A percentile compares a stretch with the other conserved stretches of the same genome.
phyloP scores from a whole-genome alignment of 2,329 filamentous ascomycete species.

The Colletotrichum melonis region DNA sequence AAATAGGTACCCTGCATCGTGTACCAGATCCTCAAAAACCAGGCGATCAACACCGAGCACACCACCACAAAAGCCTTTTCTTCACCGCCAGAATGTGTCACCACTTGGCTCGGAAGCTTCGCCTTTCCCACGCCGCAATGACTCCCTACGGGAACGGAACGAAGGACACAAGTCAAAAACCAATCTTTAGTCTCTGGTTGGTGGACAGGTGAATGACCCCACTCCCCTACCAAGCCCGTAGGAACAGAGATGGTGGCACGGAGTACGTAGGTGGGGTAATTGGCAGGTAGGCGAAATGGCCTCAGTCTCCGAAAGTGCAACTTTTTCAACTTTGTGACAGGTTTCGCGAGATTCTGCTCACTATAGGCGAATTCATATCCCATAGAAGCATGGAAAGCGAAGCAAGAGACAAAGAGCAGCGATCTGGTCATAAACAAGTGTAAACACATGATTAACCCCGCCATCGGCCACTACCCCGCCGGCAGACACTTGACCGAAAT shows the following conservation, averaged over 20 bases:
- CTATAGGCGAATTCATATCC: no score
- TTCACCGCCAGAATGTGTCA: slow-evolving; percentile 35
- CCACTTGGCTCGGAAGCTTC: not conserved
- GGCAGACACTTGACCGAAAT: not conserved
- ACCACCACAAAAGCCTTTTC: not conserved
- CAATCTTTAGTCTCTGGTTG: not conserved
- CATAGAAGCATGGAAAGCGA: no score
- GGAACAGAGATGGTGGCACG: not conserved
- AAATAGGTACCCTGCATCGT: not conserved
- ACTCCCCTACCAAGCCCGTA: slow-evolving; percentile 3
- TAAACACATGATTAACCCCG: no score
- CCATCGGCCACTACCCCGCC: no score
- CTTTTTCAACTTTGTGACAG: not conserved
- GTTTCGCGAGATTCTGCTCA: not conserved
- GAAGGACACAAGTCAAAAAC: no score
- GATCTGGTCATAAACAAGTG: no score
- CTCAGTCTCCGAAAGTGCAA: not conserved
- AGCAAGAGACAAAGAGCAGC: no score
- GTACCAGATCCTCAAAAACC: not conserved
- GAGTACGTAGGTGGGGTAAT: not conserved
- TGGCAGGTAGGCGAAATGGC: not conserved
- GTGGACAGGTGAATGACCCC: not conserved
- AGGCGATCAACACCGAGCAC: not conserved
- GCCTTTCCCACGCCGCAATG: not conserved
- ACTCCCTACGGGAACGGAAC: slow-evolving; percentile 3